Evolutionary conservation across 768 basidiomycete genomes (phyloP).

Genomic region (Lentinula detonsa): DNA sequence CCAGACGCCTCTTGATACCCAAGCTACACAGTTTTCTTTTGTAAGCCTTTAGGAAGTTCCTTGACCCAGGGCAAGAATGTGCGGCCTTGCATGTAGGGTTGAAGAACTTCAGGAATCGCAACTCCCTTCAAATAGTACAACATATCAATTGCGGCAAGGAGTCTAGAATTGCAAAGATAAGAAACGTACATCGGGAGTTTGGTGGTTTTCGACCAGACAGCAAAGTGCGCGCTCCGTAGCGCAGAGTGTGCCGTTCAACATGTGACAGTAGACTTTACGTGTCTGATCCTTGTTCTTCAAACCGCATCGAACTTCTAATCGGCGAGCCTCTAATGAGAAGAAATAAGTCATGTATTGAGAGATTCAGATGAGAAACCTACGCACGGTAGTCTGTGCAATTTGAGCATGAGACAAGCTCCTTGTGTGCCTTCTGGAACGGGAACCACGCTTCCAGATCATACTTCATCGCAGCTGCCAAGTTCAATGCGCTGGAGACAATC

Average conservation of each 20-base stretch:
- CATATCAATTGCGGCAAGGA: too few relatives aligned
- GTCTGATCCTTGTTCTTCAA: conserved; percentile 87
- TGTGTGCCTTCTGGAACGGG: conserved; percentile 94
- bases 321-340: conserved; percentile 66
- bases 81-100: conserved; percentile 95
- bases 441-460: conserved; percentile 99
- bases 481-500: conserved; percentile 95
- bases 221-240: conserved; percentile 96
- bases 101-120: conserved; percentile 81
- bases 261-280: conserved; percentile 93
- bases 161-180: background rate
- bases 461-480: conserved; percentile 96
- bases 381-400: conserved; percentile 99
- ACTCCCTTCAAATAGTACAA: conserved; percentile 22
- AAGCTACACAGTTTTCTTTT: conserved; percentile 45
- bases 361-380: conserved; percentile 18
- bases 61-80: conserved; percentile 84
- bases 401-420: conserved; percentile 95
- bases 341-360: background rate
- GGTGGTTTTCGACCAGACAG: conserved; percentile 98
- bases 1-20: conserved; percentile 21
- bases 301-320: conserved; percentile 91
- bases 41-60: conserved; percentile 70
- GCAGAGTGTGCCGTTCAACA: conserved; percentile 97
- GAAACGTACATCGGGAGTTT: conserved; percentile 79